These are phyloP conservation scores for Eremothecium coryli DNA, from an alignment of 1,139 yeast genomes.

Conservation along the genomic window DNA sequence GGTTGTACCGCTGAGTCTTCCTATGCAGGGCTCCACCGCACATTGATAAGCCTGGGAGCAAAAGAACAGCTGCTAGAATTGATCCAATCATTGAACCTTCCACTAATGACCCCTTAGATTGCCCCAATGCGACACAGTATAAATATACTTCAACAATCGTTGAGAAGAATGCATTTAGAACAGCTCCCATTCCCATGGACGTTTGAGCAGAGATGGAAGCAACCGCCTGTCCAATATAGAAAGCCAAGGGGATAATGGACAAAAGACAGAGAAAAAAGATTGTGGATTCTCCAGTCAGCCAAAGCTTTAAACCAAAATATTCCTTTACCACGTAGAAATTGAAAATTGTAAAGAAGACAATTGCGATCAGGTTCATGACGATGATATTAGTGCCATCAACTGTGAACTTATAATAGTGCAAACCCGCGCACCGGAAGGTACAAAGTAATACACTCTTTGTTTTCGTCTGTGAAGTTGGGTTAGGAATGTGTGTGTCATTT, in stretches of 20 bases:
- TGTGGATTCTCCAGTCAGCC: conserved; percentile 47
- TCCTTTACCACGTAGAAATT: conserved; percentile 64
- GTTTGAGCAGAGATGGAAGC: conserved; percentile 98
- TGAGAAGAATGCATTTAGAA: conserved; percentile 93
- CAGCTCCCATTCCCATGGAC: conserved; percentile 99
- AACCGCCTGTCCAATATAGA: conserved; percentile 96
- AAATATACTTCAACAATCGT: conserved; percentile 89
- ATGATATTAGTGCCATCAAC: conserved; percentile 93
- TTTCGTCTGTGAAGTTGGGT: conserved; percentile 12
- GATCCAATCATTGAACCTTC: conserved; percentile 98
- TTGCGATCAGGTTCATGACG: conserved; percentile 70
- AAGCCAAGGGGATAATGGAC: conserved; percentile 88
- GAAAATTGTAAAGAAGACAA: conserved; percentile 73
- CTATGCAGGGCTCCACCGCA: conserved; percentile 89
- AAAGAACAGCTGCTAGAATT: conserved; percentile 80
- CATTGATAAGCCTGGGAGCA: conserved; percentile 93
- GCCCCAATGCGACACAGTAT: conserved; percentile 83
- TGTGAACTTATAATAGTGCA: conserved; percentile 89
- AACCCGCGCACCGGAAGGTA: conserved; percentile 86
- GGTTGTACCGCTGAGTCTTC: conserved; percentile 91
- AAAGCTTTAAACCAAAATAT: conserved; percentile 37
- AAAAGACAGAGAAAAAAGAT: conserved; percentile 69
- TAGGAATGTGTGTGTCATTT: conserved; percentile 18
- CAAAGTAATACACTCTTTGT: conserved; percentile 47
- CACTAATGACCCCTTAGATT: conserved; percentile 78